Percentiles rank a stretch among this genome's conserved stretches.
Evolutionary conservation across 208 protist species (phyloP).

Genomic region (Ichthyophonus hoferi): DNA sequence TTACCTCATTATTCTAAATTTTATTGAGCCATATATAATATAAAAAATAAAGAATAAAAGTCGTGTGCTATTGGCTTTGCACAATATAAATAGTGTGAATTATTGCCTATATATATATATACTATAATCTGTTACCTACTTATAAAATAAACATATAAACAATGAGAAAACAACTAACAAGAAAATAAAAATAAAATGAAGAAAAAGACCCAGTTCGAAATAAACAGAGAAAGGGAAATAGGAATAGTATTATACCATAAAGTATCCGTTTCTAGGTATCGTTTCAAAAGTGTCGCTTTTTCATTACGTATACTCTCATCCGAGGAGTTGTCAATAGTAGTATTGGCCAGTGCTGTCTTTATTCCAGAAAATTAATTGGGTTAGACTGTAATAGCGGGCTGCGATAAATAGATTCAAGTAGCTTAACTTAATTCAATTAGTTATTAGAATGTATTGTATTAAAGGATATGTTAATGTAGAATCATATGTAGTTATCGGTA

Average conservation of each 20-base stretch:
- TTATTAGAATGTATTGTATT: neutral
- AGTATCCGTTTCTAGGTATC: neutral
- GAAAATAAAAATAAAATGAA: neutral
- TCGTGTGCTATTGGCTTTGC: neutral
- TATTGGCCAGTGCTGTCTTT: neutral
- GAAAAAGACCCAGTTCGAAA: no score
- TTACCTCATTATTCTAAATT: no score
- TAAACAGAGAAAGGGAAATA: neutral
- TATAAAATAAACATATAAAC: neutral
- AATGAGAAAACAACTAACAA: neutral
- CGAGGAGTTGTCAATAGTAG: neutral
- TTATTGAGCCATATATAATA: no score
- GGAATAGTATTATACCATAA: neutral
- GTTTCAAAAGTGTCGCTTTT: neutral
- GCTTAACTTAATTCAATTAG: no score
- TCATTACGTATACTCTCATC: neutral
- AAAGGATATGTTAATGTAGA: neutral
- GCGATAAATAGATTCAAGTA: neutral
- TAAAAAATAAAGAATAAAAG: neutral
- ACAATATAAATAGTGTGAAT: neutral
- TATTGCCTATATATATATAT: no score
- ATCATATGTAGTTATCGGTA: neutral
- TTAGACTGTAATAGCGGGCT: neutral
- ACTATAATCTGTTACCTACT: no score
- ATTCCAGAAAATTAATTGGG: neutral